Evolutionary conservation across 139 green algal species (phyloP), one percentile per base, ranked within the genome.

Genomic region (Picochlorum sp.): DNA sequence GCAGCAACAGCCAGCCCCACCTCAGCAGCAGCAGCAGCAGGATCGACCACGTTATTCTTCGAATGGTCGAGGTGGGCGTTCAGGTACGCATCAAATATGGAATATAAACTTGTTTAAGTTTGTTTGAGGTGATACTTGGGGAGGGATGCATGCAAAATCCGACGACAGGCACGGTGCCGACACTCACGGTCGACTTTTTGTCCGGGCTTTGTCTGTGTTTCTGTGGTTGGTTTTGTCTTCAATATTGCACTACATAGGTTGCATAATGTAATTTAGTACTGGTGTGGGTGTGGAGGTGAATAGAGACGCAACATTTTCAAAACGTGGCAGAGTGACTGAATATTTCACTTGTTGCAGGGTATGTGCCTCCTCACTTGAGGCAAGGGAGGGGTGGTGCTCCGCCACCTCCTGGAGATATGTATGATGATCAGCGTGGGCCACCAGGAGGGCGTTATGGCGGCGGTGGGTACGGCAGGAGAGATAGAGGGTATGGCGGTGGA

Each of bases 351-450:
- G 21, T 51, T 18, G 49, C 58, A 13, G 68, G 83, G n/a, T 92
- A 92, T 62, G 82, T 94, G 2, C 86, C 86, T 26, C 86, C 86
- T 4, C 84, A 93, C 56, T 49, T 92, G 51, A 54, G 47, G n/a
- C 18, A 21, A 21, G 47, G 47, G 15, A 20, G n/a, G 15, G 52
- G 37, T 11, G 30, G 30, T 62, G 18, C 56, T 45, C 30, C 56
- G 16, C 62, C 47, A 21, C 47, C 47, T 54, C 47, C 47, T 5
- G 72, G 66, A 14, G 63, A 61, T 56, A 59, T 62, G 32, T 65
- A 62, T 41, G 52, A 58, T 16, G 72, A 51, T 20, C 13, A 57
- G 62, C 20, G 24, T 21, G 56, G 73, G 63, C 49, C 57, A 65
- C 21, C 49, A 67, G 6, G 56, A 41, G 20, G 63, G 64, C 21